Conservation (phyloP, 805 yeast species). For the Naumovozyma dairenensis region DNA sequence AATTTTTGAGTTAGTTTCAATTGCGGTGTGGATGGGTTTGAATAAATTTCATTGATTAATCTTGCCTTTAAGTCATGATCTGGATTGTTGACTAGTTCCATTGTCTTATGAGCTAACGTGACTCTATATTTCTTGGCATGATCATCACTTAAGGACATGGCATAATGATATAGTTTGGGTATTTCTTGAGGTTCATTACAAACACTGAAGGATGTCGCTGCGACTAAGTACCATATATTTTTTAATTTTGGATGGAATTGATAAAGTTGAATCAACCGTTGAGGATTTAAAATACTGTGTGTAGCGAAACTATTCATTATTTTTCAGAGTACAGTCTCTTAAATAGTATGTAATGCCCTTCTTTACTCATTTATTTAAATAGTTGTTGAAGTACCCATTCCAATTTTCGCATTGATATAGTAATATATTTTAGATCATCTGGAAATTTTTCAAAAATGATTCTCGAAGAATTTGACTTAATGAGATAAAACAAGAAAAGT, state of each 20-base stretch:
- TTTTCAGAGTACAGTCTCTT: too few relatives aligned
- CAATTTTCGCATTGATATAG: too few relatives aligned
- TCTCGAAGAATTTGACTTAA: too few relatives aligned
- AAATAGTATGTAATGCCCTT: too few relatives aligned
- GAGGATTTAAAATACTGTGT: constrained; percentile 19
- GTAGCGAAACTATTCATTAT: too few relatives aligned
- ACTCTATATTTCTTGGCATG: constrained; percentile 9
- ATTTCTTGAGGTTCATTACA: constrained; percentile 77
- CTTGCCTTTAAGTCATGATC: constrained; percentile 4
- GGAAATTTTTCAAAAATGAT: too few relatives aligned
- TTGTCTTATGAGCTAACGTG: constrained; percentile 17
- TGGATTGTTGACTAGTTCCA: constrained; percentile 8
- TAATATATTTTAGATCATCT: too few relatives aligned
- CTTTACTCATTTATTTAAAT: too few relatives aligned
- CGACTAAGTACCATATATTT: constrained; percentile 63
- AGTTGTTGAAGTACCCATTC: too few relatives aligned
- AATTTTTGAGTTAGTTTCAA: constrained; percentile 39
- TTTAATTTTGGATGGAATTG: constrained; percentile 41
- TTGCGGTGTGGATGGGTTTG: constrained; percentile 14
- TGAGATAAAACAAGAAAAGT: too few relatives aligned
- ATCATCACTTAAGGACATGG: constrained; percentile 31
- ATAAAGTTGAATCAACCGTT: constrained; percentile 21
- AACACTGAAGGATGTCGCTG: constrained; percentile 72
- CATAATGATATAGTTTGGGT: constrained; percentile 65
- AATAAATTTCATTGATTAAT: constrained; percentile 15